These are phyloP conservation scores for Plenodomus tracheiphilus DNA, from an alignment of 2,329 filamentous ascomycete genomes.

Conservation along the genomic window DNA sequence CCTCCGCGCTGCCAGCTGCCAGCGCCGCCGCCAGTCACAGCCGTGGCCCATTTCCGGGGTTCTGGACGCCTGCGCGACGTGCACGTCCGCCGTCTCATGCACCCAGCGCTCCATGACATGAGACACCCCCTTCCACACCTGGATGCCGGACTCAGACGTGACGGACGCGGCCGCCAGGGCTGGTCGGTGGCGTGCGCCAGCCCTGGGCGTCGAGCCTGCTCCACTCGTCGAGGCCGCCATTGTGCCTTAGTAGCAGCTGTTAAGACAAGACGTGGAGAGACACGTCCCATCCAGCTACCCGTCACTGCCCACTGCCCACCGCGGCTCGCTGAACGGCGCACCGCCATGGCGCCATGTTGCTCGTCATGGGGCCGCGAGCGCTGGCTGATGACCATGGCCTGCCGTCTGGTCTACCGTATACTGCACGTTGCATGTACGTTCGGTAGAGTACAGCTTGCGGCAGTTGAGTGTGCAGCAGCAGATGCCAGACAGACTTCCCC, in stretches of 20 bases:
- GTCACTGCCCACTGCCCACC: neutral
- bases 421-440: too few relatives aligned
- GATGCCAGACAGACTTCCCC: too few relatives aligned
- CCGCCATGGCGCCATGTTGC: neutral
- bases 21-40: constrained; percentile 16
- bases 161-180: constrained; percentile 22
- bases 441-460: neutral
- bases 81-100: constrained; percentile 28
- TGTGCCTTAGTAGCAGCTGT: constrained; percentile 1
- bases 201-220: constrained; percentile 1
- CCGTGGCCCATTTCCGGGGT: constrained; percentile 28
- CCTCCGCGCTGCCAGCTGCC: constrained; percentile 11
- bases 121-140: constrained; percentile 24
- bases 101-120: constrained; percentile 26
- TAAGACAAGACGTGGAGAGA: too few relatives aligned
- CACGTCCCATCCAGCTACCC: constrained; percentile 5
- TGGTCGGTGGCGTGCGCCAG: constrained; percentile 24
- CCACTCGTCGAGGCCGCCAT: neutral
- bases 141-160: constrained; percentile 25
- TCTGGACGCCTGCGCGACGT: constrained; percentile 30
- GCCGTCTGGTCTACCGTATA: neutral
- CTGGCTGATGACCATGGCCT: neutral
- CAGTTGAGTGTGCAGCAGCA: too few relatives aligned
- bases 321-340: neutral
- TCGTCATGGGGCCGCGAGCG: neutral